These are phyloP conservation scores for Aspergillus ustus DNA, from an alignment of 2,329 filamentous ascomycete species.

Conservation along the genomic window DNA sequence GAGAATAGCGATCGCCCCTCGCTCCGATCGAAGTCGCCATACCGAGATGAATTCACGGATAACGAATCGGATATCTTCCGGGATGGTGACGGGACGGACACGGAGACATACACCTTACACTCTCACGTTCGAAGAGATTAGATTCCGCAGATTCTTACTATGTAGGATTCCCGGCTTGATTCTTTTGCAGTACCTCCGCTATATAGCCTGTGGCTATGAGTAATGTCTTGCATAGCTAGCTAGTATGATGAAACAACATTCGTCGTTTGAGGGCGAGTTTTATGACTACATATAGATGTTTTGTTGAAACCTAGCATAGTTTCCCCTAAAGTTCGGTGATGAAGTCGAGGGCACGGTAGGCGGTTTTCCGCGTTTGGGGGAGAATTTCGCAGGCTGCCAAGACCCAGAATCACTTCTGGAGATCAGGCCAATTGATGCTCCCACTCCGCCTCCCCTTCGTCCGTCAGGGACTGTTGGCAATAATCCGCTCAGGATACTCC, in stretches of 20 bases:
- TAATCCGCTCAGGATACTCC: not conserved
- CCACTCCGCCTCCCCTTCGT: slow-evolving; percentile 6
- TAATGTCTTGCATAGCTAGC: slow-evolving; percentile 9
- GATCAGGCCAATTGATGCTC: slow-evolving; percentile 22
- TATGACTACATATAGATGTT: not conserved
- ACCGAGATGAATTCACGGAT: slow-evolving; percentile 60
- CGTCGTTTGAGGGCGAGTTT: not conserved
- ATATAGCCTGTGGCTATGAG: slow-evolving; percentile 15
- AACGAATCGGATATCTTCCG: slow-evolving; percentile 56
- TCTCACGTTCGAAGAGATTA: slow-evolving; percentile 33
- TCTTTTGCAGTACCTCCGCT: slow-evolving; percentile 4
- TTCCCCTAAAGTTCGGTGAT: not conserved
- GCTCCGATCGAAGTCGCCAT: slow-evolving; percentile 40
- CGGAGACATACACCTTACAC: slow-evolving; percentile 49
- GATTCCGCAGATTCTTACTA: slow-evolving; percentile 7
- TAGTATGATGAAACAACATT: not conserved
- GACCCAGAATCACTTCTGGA: slow-evolving; percentile 19
- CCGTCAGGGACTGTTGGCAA: slow-evolving; percentile 1
- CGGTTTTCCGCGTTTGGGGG: slow-evolving; percentile 32
- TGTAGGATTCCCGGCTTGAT: not conserved
- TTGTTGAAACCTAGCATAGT: not conserved
- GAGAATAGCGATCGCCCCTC: slow-evolving; percentile 42
- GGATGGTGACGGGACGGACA: slow-evolving; percentile 45
- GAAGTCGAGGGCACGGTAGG: not conserved
- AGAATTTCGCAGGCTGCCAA: slow-evolving; percentile 38